Conservation (phyloP, 495 filamentous ascomycete species). For the Clohesyomyces aquaticus region DNA sequence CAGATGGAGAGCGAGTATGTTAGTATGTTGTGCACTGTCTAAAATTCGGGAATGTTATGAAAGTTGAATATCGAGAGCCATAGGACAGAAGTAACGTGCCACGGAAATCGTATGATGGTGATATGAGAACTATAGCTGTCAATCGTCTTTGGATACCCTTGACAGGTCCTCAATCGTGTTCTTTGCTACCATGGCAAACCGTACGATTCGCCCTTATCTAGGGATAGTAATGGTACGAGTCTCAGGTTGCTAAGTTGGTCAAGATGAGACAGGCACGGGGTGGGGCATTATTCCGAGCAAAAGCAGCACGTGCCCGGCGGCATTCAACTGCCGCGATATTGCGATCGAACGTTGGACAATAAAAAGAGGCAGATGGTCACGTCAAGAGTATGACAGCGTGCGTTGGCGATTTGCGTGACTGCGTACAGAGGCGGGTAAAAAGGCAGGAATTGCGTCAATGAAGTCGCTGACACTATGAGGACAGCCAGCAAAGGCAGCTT, state of each 20-base stretch:
- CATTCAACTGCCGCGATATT: background rate
- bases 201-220: background rate
- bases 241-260: too few relatives aligned
- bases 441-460: background rate
- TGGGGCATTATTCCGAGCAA: background rate
- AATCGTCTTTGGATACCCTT: background rate
- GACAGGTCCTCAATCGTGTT: background rate
- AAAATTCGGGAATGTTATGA: background rate
- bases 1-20: too few relatives aligned
- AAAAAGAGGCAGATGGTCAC: background rate
- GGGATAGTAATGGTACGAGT: background rate
- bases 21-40: background rate
- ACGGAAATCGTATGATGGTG: slow-evolving; percentile 1
- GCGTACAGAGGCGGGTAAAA: background rate
- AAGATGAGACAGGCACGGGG: background rate
- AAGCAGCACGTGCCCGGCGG: background rate
- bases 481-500: background rate
- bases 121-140: background rate
- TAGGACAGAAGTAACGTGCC: slow-evolving; percentile 1
- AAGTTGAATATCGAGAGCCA: background rate
- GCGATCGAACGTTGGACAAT: background rate
- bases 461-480: background rate
- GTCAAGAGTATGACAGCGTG: background rate
- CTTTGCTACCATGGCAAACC: background rate
- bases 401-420: background rate